These are phyloP conservation scores for Cyclanthera cordifolia DNA, from an alignment of 306 rosid species.

Conservation along the genomic window DNA sequence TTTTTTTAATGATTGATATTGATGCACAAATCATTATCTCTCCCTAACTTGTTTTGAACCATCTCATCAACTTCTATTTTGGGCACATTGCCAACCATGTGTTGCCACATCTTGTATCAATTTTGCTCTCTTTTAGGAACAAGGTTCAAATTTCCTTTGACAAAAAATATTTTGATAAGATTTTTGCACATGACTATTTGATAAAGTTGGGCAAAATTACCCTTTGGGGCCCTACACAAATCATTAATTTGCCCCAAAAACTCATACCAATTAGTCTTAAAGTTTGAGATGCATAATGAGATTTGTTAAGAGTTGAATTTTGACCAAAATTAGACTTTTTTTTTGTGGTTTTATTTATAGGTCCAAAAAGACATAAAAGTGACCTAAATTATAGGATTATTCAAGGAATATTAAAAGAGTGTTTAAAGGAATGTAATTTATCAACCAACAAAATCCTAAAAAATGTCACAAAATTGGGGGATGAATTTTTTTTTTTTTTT, in stretches of 20 bases:
- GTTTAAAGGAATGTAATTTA: neutral
- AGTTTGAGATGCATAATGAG: neutral
- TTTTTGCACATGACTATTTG: neutral
- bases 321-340: neutral
- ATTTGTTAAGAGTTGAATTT: neutral
- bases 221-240: neutral
- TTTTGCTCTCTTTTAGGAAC: neutral
- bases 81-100: conserved; percentile 6
- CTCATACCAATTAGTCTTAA: neutral
- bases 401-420: neutral
- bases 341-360: neutral
- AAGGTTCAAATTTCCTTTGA: neutral
- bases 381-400: neutral
- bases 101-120: neutral
- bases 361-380: neutral
- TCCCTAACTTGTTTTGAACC: neutral
- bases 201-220: neutral
- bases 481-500: neutral
- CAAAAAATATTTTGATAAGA: neutral
- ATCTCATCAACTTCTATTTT: neutral
- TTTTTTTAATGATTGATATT: neutral
- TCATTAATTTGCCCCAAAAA: conserved; percentile 11
- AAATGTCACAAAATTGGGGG: neutral
- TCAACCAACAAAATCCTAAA: neutral
- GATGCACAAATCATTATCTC: neutral